Base-by-base conservation (phyloP, 495 filamentous ascomycete species). In the Saxispiralis lemnorum region DNA sequence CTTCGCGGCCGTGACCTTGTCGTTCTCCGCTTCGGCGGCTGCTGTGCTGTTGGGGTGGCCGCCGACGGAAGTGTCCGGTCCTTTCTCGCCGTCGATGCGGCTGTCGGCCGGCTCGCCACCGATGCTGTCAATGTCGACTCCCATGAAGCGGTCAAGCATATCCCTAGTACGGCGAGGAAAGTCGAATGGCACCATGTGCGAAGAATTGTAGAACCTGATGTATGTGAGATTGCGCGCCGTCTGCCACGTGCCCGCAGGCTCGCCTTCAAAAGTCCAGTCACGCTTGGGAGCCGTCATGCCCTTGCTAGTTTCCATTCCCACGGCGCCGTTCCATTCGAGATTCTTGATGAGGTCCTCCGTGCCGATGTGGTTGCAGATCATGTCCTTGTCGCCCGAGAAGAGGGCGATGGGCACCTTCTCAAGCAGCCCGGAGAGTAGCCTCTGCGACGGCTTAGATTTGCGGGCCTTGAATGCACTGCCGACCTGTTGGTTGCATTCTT, bases 181-280 rank as follows among this genome's bases (percentile, higher is more conserved):
- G 58, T 97, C 88, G 58, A 85, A 96, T 6, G 89, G 89, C 2
- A 95, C 89, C 89, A 97, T 97, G 59, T 97, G 89, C 40, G 78
- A 85, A 24, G 83, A 73, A 62, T 96, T 94, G 67, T 93, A 88
- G 63, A 96, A 93, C 21, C 89, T 67, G 11, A 96, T 76, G 59
- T 97, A 97, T 6, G 89, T 97, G 38, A 97, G 63, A 56, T 96
- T 96, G 39, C 92, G 76, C 1, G 89, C 89, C 59, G 81, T 71
- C 63, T 97, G 89, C 64, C 89, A 96, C 55, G 87, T 78, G 32
- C 89, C 89, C 14, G 88, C 89, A 0, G 79, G 65, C 51, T 95
- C 77, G 46, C 77, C 83, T 58, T 96, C 92, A 51, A 96, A 95
- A 4, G 80, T 82, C 92, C 89, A 97, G 54, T 92, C 78, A 35